Evolutionary conservation across 306 rosid species (phyloP).

Genomic region (Casuarina glauca): DNA sequence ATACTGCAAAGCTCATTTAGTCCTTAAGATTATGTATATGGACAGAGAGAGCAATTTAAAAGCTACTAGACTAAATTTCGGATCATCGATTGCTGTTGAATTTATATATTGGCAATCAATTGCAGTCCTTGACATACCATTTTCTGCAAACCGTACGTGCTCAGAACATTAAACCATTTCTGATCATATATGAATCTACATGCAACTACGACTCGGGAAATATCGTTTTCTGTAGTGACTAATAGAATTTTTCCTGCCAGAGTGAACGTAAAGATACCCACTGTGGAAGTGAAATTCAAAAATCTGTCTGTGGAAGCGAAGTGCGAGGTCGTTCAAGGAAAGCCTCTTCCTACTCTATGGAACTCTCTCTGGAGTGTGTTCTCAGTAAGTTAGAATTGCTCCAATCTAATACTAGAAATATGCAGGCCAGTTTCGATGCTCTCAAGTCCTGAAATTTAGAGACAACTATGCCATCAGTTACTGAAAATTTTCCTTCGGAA

Average conservation of each 20-base stretch:
- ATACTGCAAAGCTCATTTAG: neutral
- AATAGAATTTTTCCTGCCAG: slow-evolving; percentile 26
- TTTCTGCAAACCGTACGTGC: neutral
- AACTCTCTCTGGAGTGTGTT: slow-evolving; percentile 43
- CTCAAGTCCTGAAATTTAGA: slow-evolving; percentile 1
- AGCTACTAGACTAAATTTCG: too few species aligned
- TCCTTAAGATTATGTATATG: neutral
- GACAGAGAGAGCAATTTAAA: too few species aligned
- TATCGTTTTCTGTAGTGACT: neutral
- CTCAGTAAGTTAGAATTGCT: slow-evolving; percentile 44
- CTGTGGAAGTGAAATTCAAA: slow-evolving; percentile 56
- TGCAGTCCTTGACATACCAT: neutral
- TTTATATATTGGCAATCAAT: neutral
- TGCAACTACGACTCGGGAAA: too few species aligned
- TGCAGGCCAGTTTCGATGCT: slow-evolving; percentile 10
- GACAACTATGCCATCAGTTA: neutral
- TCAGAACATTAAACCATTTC: neutral
- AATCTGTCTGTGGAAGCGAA: slow-evolving; percentile 49
- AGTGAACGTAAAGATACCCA: slow-evolving; percentile 49
- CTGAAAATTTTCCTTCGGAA: slow-evolving; percentile 19
- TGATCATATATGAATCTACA: too few species aligned
- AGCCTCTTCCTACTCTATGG: slow-evolving; percentile 64
- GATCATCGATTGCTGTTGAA: neutral
- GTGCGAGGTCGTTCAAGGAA: slow-evolving; percentile 59
- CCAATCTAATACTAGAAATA: slow-evolving; percentile 10